phyloP scores from a whole-genome alignment of 106 monocot genomes.

The Phalaenopsis equestris region DNA sequence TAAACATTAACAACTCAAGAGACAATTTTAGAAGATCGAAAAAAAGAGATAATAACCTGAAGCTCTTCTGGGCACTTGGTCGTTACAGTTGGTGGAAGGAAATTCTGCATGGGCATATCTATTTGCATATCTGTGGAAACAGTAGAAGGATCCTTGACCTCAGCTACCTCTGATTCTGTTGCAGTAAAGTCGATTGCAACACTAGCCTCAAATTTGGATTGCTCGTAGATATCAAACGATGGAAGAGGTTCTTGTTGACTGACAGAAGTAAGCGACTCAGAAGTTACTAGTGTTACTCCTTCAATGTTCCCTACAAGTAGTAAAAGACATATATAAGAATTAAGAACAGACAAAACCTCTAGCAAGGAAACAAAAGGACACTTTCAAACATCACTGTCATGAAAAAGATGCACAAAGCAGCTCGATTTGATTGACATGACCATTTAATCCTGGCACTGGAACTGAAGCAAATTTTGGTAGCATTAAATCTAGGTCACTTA shows the following conservation, averaged over 20 bases:
- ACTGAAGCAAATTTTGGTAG: background rate
- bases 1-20: background rate
- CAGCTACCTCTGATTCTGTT: background rate
- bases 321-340: conserved; percentile 1
- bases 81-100: conserved; percentile 4
- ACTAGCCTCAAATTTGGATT: background rate
- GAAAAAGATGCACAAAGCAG: background rate
- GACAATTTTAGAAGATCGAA: background rate
- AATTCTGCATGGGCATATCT: background rate
- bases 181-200: background rate
- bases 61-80: background rate
- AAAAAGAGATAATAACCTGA: background rate
- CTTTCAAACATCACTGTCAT: background rate
- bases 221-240: background rate
- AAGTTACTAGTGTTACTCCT: background rate
- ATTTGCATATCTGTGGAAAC: background rate
- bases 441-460: background rate
- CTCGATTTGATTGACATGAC: background rate
- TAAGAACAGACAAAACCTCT: background rate
- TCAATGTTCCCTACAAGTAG: conserved; percentile 1
- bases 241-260: background rate
- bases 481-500: background rate
- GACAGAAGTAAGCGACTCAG: background rate
- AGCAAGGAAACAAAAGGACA: background rate
- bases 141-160: background rate